Conservation (phyloP, 805 yeast species). For the Starmera amethionina region DNA sequence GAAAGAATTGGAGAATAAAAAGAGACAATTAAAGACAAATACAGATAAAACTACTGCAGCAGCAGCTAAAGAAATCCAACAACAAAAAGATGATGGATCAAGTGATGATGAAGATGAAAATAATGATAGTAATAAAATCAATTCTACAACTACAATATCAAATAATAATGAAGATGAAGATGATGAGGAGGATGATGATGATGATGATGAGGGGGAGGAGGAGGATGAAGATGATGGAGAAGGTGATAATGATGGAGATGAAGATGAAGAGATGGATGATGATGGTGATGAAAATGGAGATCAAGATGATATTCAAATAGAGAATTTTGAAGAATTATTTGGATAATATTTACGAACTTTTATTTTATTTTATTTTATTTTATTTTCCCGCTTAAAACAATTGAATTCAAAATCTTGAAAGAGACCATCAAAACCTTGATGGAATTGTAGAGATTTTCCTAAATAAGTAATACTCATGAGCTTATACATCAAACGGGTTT, state of each 20-base stretch:
- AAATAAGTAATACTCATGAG: constrained; percentile 18
- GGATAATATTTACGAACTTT: constrained; percentile 3
- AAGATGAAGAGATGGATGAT: constrained; percentile 21
- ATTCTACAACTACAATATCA: constrained; percentile 12
- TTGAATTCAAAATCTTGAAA: too few relatives aligned
- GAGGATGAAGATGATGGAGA: constrained; percentile 21
- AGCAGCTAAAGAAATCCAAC: constrained; percentile 8
- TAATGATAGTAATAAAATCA: constrained; percentile 14
- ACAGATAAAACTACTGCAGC: constrained; percentile 19
- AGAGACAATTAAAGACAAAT: constrained; percentile 43
- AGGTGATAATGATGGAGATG: constrained; percentile 21
- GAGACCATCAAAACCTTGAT: too few relatives aligned
- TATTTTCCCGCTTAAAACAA: too few relatives aligned
- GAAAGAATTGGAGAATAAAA: constrained; percentile 75
- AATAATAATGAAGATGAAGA: constrained; percentile 10
- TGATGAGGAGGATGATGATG: constrained; percentile 23
- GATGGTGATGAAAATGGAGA: constrained; percentile 20
- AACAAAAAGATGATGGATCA: constrained; percentile 12
- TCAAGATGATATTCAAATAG: constrained; percentile 14
- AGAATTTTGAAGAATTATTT: constrained; percentile 22
- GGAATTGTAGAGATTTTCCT: not conserved
- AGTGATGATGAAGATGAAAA: constrained; percentile 16
- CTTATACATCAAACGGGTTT: too few relatives aligned
- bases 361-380: not conserved
- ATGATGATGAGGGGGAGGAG: constrained; percentile 22